A percentile compares a stretch with the other conserved stretches of the same genome.
Conservation (phyloP, 371 early-diverging fungal species). For the Nosema bombycis region DNA sequence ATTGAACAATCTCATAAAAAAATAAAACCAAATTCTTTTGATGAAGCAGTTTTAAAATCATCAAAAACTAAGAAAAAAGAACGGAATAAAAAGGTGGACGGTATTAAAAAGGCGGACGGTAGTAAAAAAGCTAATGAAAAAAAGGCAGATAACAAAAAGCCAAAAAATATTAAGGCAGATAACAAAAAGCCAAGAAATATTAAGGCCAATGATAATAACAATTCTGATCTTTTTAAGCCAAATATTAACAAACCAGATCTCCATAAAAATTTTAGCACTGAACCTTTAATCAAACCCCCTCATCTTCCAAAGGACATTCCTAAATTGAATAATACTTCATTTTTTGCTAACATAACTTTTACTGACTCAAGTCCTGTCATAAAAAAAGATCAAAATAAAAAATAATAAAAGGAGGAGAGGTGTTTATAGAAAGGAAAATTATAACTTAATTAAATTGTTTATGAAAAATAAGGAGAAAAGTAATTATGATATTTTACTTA, state of each 20-base stretch:
- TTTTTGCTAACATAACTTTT: constrained; percentile 49
- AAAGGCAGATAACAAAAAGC: neutral
- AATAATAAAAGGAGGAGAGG: no score
- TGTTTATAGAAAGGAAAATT: no score
- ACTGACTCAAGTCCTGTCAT: constrained; percentile 46
- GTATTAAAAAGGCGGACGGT: neutral
- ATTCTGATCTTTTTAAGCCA: neutral
- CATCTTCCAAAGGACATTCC: neutral
- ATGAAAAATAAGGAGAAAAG: no score
- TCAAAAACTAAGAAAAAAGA: neutral
- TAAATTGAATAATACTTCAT: constrained; percentile 37
- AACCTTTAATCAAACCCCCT: neutral
- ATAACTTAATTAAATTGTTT: no score
- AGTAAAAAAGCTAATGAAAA: neutral
- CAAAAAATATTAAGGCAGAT: neutral
- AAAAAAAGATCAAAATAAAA: constrained; percentile 19
- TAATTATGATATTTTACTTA: no score
- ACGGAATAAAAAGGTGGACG: neutral
- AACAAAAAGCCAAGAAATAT: neutral
- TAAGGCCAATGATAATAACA: neutral
- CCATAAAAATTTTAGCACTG: constrained; percentile 9
- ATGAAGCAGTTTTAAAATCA: neutral
- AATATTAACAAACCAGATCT: neutral
- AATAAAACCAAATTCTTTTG: neutral
- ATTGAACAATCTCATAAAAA: neutral